phyloP scores from a whole-genome alignment of 2,329 filamentous ascomycete species.

The Ambrosiella beaveri region DNA sequence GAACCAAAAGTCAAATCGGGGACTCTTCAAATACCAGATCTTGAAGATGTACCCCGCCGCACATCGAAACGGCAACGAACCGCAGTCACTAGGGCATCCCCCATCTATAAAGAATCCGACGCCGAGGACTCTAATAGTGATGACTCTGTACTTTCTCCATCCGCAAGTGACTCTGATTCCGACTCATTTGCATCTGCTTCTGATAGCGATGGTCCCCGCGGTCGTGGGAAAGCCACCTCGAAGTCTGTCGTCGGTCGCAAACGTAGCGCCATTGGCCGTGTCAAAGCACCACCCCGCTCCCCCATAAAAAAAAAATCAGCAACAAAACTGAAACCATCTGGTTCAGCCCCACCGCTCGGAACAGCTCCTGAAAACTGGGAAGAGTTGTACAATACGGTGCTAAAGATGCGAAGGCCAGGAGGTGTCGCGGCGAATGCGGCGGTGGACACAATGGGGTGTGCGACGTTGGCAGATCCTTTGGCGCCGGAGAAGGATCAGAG shows the following conservation, averaged over 20 bases:
- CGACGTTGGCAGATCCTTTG: constrained; percentile 43
- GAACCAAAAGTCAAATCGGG: constrained; percentile 1
- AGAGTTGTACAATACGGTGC: constrained; percentile 58
- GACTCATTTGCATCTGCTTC: background rate
- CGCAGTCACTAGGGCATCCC: background rate
- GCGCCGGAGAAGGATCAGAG: constrained; percentile 41
- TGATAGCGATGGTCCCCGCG: background rate
- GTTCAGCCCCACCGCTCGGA: background rate
- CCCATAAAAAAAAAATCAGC: constrained; percentile 13
- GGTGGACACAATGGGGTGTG: constrained; percentile 96
- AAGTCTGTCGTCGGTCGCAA: background rate
- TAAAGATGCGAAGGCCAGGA: constrained; percentile 50
- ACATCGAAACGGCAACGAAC: background rate
- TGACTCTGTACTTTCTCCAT: background rate
- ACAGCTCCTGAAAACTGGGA: constrained; percentile 69
- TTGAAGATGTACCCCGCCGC: background rate
- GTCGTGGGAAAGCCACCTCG: background rate
- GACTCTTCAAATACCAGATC: background rate
- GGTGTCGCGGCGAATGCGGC: constrained; percentile 53
- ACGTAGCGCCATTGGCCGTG: background rate
- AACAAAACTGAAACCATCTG: constrained; percentile 16
- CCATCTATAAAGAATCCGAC: background rate
- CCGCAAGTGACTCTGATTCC: background rate
- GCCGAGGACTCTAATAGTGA: background rate
- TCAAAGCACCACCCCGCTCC: background rate